Base-by-base conservation (phyloP, 179 eudicot species). In the Corrigiola litoralis region DNA sequence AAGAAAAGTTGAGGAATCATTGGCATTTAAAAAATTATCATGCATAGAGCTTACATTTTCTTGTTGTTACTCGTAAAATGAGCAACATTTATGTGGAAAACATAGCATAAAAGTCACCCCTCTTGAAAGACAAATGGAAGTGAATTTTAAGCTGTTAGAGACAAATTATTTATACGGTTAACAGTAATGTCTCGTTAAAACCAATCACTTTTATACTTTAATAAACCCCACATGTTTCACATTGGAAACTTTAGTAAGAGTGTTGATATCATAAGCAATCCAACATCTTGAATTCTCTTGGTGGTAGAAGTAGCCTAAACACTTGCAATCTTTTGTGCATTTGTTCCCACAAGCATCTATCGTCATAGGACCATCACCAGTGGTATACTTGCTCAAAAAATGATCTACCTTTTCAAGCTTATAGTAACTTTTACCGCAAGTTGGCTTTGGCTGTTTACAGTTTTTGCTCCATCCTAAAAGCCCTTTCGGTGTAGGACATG, bases 321-420 rank as follows among this genome's bases (percentile, higher is more conserved):
- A 82, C 75, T 76, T 82, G 56, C 86, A 82, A 69, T 82, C 86
- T 17, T 59, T 45, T 0, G 47, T 82, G 37, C 86, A 82, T 46
- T 71, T 82, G 14, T 34, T 29, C 33, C 64, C 61, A 44, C 83
- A 82, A 7, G 54, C 56, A 27, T 56, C 47, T 59, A 52, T 70
- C 33, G 66, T 57, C 25, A 74, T 49, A 1, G 79, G 75, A 23
- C 79, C 77, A 33, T 50, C 65, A 16, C 86, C 86, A 17, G 29
- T 52, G 0, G 73, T 68, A 44, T 68, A 76, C 77, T 76, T 82
- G 36, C 51, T 66, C 34, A 27, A 33, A 38, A 79, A 68, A 69
- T 82, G 83, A 3, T 79, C 81, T 12, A 76, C 79, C 20, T 84
- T 82, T 21, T 63, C 72, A 14, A 83, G 6, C 59, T 75, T 70